Evolutionary conservation across 805 yeast genomes (phyloP).

Genomic region (Dipodascus albidus): DNA sequence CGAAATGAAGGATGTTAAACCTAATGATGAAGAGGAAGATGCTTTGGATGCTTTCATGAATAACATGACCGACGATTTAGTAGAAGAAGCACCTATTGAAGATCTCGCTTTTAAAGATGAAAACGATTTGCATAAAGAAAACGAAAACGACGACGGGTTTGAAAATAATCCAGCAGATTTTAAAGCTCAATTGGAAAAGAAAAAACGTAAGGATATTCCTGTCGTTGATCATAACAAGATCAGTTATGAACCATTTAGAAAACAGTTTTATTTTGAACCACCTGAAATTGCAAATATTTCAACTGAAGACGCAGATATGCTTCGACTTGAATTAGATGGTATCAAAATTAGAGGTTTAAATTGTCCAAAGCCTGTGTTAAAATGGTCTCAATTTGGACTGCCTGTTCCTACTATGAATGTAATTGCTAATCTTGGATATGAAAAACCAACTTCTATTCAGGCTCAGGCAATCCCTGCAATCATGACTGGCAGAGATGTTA

Average conservation of each 20-base stretch:
- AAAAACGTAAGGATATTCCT: slow-evolving; percentile 37
- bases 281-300: slow-evolving; percentile 38
- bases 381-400: slow-evolving; percentile 77
- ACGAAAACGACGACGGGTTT: slow-evolving; percentile 22
- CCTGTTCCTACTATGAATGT: slow-evolving; percentile 45
- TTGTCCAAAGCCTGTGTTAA: slow-evolving; percentile 53
- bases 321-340: slow-evolving; percentile 48
- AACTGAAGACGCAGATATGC: slow-evolving; percentile 42
- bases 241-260: slow-evolving; percentile 43
- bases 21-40: slow-evolving; percentile 28
- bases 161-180: slow-evolving; percentile 22
- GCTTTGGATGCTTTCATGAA: slow-evolving; percentile 39
- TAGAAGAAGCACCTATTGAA: not conserved
- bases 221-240: slow-evolving; percentile 35
- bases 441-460: slow-evolving; percentile 76
- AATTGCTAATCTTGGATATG: slow-evolving; percentile 41
- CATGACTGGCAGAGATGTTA: slow-evolving; percentile 81
- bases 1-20: slow-evolving; percentile 5
- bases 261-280: slow-evolving; percentile 52
- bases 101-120: slow-evolving; percentile 10
- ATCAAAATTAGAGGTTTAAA: slow-evolving; percentile 50
- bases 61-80: slow-evolving; percentile 10
- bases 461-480: slow-evolving; percentile 83
- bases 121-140: slow-evolving; percentile 14
- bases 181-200: slow-evolving; percentile 21